Percentiles rank a stretch among this genome's conserved stretches.
Evolutionary conservation across 2,329 filamentous ascomycete genomes (phyloP).

Genomic region (Aspergillus tubingensis): DNA sequence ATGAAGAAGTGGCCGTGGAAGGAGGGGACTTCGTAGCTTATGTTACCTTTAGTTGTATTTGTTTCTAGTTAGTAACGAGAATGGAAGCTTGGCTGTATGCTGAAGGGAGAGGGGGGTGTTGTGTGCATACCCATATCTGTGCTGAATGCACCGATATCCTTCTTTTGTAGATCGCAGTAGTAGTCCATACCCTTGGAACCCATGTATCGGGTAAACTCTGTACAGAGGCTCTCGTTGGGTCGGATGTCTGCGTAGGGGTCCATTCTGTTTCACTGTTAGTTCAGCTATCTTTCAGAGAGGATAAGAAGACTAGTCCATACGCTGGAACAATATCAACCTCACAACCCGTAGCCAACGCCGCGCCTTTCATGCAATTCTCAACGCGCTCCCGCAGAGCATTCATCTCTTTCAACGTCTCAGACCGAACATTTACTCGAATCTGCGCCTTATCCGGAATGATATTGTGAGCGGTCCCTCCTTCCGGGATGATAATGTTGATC

Average conservation of each 20-base stretch:
- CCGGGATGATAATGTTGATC: constrained; percentile 52
- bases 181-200: background rate
- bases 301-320: background rate
- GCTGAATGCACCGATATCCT: too few species aligned
- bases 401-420: background rate
- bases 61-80: too few species aligned
- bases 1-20: background rate
- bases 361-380: constrained; percentile 3
- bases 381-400: background rate
- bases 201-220: background rate
- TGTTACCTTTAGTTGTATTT: background rate
- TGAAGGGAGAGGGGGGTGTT: too few species aligned
- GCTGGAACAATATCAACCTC: background rate
- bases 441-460: constrained; percentile 54
- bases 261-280: background rate
- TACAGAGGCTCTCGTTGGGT: background rate
- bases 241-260: background rate
- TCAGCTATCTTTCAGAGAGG: background rate
- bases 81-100: rapidly evolving
- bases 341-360: constrained; percentile 29
- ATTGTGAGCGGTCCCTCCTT: constrained; percentile 55
- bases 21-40: background rate
- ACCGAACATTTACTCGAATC: constrained; percentile 23
- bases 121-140: too few species aligned
- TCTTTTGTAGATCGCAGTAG: background rate